Conservation (phyloP, 306 rosid genomes). For the Cotoneaster glaucophyllus region DNA sequence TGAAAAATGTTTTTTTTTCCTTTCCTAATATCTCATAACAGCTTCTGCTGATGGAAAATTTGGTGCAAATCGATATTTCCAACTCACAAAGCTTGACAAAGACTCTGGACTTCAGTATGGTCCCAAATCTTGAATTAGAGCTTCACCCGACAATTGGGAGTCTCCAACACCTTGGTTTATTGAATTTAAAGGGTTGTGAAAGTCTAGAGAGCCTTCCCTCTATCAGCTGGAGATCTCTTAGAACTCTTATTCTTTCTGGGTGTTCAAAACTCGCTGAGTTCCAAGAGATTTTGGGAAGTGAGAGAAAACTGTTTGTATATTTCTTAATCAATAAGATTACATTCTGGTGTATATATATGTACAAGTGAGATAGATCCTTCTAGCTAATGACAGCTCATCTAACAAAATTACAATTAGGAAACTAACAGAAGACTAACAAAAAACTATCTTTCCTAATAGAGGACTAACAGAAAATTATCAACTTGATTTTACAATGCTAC, state of each 20-base stretch:
- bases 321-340: no score
- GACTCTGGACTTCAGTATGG: neutral
- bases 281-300: neutral
- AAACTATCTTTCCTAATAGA: no score
- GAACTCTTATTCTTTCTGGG: neutral
- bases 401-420: no score
- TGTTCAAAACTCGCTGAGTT: neutral
- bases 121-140: slow-evolving; percentile 2
- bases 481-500: no score
- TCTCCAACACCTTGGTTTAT: no score
- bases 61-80: neutral
- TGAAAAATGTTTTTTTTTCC: neutral
- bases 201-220: neutral
- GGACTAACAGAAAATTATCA: no score
- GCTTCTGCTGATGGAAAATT: neutral
- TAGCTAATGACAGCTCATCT: no score
- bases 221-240: neutral
- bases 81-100: neutral
- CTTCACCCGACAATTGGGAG: no score
- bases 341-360: no score
- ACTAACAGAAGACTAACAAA: no score
- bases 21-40: neutral
- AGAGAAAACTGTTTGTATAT: neutral
- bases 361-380: no score
- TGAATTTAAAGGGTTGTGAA: neutral